These are phyloP conservation scores for Boletus fagicola DNA, from an alignment of 768 basidiomycete species.

Conservation along the genomic window DNA sequence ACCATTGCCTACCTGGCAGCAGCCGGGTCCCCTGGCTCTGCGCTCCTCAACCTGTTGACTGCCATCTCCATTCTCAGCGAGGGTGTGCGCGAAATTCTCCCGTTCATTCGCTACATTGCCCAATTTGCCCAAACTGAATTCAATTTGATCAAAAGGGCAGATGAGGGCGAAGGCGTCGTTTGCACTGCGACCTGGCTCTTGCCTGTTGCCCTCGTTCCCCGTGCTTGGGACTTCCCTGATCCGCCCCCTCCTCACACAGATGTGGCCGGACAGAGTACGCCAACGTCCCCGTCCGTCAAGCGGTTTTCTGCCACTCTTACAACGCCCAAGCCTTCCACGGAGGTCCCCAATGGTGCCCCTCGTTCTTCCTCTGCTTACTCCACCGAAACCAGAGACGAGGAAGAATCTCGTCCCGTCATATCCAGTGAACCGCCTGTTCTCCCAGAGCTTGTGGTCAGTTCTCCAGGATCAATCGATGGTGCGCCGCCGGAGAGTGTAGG, in stretches of 20 bases:
- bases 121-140: conserved; percentile 80
- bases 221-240: conserved; percentile 74
- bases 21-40: conserved; percentile 53
- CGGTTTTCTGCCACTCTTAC: conserved; percentile 25
- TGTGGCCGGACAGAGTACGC: conserved; percentile 15
- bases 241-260: conserved; percentile 34
- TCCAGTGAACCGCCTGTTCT: conserved; percentile 33
- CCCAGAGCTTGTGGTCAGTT: conserved; percentile 36
- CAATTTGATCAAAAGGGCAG: conserved; percentile 55
- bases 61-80: conserved; percentile 66
- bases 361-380: conserved; percentile 34
- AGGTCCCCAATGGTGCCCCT: conserved; percentile 14
- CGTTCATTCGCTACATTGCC: conserved; percentile 80
- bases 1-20: conserved; percentile 61
- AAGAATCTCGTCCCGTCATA: conserved; percentile 23
- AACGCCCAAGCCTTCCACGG: conserved; percentile 32
- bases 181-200: conserved; percentile 91
- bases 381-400: conserved; percentile 29
- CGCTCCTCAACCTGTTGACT: conserved; percentile 72
- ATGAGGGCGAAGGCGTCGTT: conserved; percentile 75
- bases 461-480: conserved; percentile 34
- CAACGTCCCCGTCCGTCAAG: conserved; percentile 23
- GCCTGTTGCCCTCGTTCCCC: conserved; percentile 75
- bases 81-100: conserved; percentile 79
- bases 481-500: conserved; percentile 17